Base-by-base conservation (phyloP, 805 yeast species). In the Teunomyces kruisii region DNA sequence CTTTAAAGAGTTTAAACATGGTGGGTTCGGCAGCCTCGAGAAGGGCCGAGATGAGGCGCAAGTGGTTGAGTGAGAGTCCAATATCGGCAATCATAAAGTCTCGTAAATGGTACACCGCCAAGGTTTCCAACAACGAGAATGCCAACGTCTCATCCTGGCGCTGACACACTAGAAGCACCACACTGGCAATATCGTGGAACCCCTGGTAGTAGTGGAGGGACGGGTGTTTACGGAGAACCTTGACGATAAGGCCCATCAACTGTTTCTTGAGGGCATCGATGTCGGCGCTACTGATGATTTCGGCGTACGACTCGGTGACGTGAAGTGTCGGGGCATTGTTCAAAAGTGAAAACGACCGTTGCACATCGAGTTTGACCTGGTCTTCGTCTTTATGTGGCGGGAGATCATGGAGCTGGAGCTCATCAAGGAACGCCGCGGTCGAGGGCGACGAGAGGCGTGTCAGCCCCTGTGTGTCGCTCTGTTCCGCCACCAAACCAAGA, bases 121-220 rank as follows among this genome's bases (percentile, higher is more conserved):
- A 67, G 26, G 65, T 59, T 44, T 81, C 84, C 40, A 91, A 65
- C 6, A 81, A 55, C 15, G 56, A 57, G 46, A 70, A 76, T 2
- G 75, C 63, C 30, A 58, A 42, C n/a, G 47, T 44, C 53, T 67
- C 72, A 39, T 65, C 56, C 7, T 47, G 49, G 14, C 57, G 56
- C 30, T 55, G 58, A 51, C 81, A 79, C 1, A 84, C 78, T 13
- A 84, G 58, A 4, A 86, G 65, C 6, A 87, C 69, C 4, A 86
- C 75, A 30, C 87, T 75, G 1, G 88, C 90, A 15, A 94, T 71
- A 56, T 94, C 98, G 63, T 92, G 98, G 62, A 78, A 88, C 0
- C 99, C 99, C 65, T 92, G 99, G 62, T 90, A 92, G 63, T 92
- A 92, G 47, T 80, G 72, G 33, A 91, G 67, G 3, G 63, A 56